Base-by-base conservation (phyloP, 305 asterid genomes). In the Solanum chacoense region DNA sequence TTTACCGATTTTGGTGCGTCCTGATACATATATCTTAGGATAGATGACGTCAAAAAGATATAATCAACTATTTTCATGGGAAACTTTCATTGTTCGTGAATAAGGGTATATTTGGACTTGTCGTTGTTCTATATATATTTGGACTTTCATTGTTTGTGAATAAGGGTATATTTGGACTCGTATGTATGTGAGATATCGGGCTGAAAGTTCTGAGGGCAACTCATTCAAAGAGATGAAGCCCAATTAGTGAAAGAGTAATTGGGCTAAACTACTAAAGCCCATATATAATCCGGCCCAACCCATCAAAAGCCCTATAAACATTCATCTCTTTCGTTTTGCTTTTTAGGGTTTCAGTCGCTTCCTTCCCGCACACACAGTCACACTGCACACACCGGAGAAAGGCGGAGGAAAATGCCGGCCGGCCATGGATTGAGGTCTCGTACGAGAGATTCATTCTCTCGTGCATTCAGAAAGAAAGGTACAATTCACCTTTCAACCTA, bases 381-480 rank as follows among this genome's bases (percentile, higher is more conserved):
- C 26, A 73, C 29, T 24, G 36, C 81, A 34, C 81, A 0, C 37
- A 24, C 29, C 77, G 36, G 76, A 69, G 20, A 69, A 69, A 24
- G 74, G 74, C 74, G 18, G 77, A 35, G 78, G 36, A 72, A 86
- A 26, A 87, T 87, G 89, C 89, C 89, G 89, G 89, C 85, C 32
- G 89, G 89, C 24, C 89, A 87, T 63, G 89, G 89, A 65, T 26
- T 87, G 12, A 74, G 85, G 50, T 45, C 89, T 24, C 69, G 89
- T 45, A 87, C 89, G 26, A 20, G 93, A 31, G 93, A 91, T 90
- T 74, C 72, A 83, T 93, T 93, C 91, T 35, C 93, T 2, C 89
- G 93, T 22, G 93, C 92, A 0, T 93, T 93, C 89, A 91, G 94
- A 78, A 93, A 91, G 93, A 86, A 87, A 32, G 89, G 89, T n/a